Conservation (phyloP, 148 eudicot species). For the Camellia lanceoleosa region DNA sequence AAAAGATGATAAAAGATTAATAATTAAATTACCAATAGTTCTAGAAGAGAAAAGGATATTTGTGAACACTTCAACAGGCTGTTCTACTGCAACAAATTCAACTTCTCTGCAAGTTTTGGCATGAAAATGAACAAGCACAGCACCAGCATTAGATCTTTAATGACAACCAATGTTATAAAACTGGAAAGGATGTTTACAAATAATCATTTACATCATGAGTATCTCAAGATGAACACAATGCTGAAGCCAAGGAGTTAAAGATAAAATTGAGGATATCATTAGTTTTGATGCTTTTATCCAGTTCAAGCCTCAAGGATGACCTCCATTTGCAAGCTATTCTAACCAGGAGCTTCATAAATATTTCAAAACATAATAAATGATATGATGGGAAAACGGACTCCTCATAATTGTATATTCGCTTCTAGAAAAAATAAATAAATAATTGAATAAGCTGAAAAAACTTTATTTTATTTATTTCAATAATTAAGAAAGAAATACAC, state of each 20-base stretch:
- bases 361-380: background rate
- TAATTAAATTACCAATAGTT: slow-evolving; percentile 65
- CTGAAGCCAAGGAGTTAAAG: background rate
- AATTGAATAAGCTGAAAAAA: too few relatives aligned
- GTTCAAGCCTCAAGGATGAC: background rate
- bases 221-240: slow-evolving; percentile 4
- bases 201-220: background rate
- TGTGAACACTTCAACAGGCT: slow-evolving; percentile 63
- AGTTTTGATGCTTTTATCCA: background rate
- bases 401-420: background rate
- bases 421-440: too few relatives aligned
- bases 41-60: slow-evolving; percentile 98
- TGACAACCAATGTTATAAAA: slow-evolving; percentile 8
- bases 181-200: slow-evolving; percentile 21
- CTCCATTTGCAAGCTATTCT: background rate
- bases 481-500: too few relatives aligned
- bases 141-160: slow-evolving; percentile 1
- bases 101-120: slow-evolving; percentile 47
- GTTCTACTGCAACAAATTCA: slow-evolving; percentile 65
- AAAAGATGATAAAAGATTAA: background rate
- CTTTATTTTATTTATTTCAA: too few relatives aligned
- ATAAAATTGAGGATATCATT: background rate
- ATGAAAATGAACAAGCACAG: slow-evolving; percentile 3
- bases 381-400: background rate
- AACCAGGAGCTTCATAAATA: background rate